Percentiles rank a stretch among this genome's conserved stretches.
Conservation (phyloP, 805 yeast species). For the Debaryomyces tyrocola region DNA sequence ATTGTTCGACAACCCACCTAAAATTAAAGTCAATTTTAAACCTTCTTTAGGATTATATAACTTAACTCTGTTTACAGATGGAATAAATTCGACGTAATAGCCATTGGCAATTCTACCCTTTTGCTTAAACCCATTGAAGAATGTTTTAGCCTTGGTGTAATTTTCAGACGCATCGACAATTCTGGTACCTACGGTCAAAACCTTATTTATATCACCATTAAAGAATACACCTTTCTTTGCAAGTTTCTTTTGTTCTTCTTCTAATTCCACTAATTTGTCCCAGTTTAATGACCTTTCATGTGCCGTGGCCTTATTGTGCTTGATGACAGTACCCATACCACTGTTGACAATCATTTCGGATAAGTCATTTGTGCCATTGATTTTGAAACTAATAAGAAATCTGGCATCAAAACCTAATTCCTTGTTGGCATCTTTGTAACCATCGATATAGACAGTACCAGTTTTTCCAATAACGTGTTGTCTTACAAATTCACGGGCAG, state of each 20-base stretch:
- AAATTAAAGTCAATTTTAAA: slow-evolving; percentile 62
- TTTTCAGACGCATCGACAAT: slow-evolving; percentile 80
- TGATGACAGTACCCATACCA: slow-evolving; percentile 78
- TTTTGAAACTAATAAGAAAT: slow-evolving; percentile 58
- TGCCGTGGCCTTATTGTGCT: slow-evolving; percentile 70
- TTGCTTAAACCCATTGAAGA: slow-evolving; percentile 65
- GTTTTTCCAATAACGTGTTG: slow-evolving; percentile 67
- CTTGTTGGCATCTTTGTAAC: slow-evolving; percentile 55
- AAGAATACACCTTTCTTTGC: slow-evolving; percentile 62
- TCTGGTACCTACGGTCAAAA: slow-evolving; percentile 56
- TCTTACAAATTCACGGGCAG: slow-evolving; percentile 76
- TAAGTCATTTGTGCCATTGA: slow-evolving; percentile 56
- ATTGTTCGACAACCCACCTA: slow-evolving; percentile 66
- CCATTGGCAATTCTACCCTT: slow-evolving; percentile 61
- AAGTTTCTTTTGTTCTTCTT: slow-evolving; percentile 53
- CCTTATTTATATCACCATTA: slow-evolving; percentile 41
- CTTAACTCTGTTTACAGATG: slow-evolving; percentile 66
- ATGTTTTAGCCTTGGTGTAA: slow-evolving; percentile 69
- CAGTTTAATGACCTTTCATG: slow-evolving; percentile 70
- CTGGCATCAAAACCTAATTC: slow-evolving; percentile 64
- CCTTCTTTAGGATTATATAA: slow-evolving; percentile 72
- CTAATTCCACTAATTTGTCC: slow-evolving; percentile 75
- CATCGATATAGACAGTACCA: slow-evolving; percentile 62
- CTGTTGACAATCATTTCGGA: slow-evolving; percentile 57
- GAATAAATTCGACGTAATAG: slow-evolving; percentile 65